phyloP scores from a whole-genome alignment of 192 early-diverging fungal genomes.

The Spizellomyces sp. region DNA sequence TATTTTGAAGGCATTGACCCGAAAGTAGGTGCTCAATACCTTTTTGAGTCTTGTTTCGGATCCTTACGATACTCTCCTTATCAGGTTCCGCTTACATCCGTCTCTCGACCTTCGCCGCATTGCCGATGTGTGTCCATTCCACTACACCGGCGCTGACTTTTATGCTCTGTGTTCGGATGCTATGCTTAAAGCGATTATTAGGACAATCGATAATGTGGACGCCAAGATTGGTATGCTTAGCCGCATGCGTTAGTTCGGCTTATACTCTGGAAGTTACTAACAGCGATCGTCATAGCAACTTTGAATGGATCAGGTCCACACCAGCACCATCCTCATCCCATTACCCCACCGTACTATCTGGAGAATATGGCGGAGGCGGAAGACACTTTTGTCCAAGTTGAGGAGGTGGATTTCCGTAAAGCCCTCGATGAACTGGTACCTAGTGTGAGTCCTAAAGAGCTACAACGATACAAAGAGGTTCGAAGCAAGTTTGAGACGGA shows the following conservation, averaged over 20 bases:
- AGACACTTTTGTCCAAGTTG: slow-evolving; percentile 78
- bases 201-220: slow-evolving; percentile 78
- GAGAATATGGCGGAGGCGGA: slow-evolving; percentile 74
- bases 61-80: slow-evolving; percentile 77
- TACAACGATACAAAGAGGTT: slow-evolving; percentile 81
- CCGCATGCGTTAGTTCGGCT: neutral
- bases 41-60: neutral
- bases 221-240: slow-evolving; percentile 47
- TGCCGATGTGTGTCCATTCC: slow-evolving; percentile 84
- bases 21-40: slow-evolving; percentile 65
- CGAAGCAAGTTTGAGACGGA: slow-evolving; percentile 77
- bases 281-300: neutral
- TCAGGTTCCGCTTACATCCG: slow-evolving; percentile 90
- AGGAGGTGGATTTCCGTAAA: slow-evolving; percentile 75
- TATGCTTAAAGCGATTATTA: slow-evolving; percentile 93
- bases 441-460: slow-evolving; percentile 82
- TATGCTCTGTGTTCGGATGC: slow-evolving; percentile 98
- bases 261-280: too few species aligned
- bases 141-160: slow-evolving; percentile 97
- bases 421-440: slow-evolving; percentile 88
- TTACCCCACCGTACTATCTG: slow-evolving; percentile 89
- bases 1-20: slow-evolving; percentile 91
- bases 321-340: slow-evolving; percentile 45
- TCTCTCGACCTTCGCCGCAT: slow-evolving; percentile 73
- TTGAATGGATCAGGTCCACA: neutral